These are phyloP conservation scores for Blastobotrys muscicola DNA, from an alignment of 805 yeast species.

Conservation along the genomic window DNA sequence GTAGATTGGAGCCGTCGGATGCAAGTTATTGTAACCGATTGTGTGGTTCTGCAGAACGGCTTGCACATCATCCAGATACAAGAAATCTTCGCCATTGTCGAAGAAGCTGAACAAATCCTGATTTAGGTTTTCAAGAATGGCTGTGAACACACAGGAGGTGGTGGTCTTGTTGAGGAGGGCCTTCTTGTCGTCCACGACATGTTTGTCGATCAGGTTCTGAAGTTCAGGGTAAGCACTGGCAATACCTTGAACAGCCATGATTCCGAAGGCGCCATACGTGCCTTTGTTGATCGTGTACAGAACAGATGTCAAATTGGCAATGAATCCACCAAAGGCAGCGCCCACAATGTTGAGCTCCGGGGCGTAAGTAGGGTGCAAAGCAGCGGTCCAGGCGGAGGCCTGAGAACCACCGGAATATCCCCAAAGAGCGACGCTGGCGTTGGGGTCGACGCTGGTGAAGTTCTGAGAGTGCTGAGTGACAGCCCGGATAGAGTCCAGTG, in stretches of 20 bases:
- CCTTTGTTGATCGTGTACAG: constrained; percentile 11
- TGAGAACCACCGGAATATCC: constrained; percentile 63
- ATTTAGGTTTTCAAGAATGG: constrained; percentile 7
- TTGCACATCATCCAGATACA: constrained; percentile 6
- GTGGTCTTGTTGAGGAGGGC: constrained; percentile 3
- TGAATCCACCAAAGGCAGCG: constrained; percentile 19
- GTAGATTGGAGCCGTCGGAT: constrained; percentile 15
- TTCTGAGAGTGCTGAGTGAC: constrained; percentile 9
- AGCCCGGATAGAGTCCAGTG: constrained; percentile 21
- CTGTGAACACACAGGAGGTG: constrained; percentile 12
- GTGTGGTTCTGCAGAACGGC: constrained; percentile 12
- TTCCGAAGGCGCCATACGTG: constrained; percentile 16
- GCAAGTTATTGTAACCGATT: constrained; percentile 6
- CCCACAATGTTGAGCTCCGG: constrained; percentile 19
- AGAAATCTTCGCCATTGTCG: constrained; percentile 5
- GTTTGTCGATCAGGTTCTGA: constrained; percentile 2
- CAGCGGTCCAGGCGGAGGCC: constrained; percentile 43
- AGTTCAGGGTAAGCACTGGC: constrained; percentile 16
- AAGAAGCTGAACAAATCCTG: background rate
- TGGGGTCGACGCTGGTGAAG: constrained; percentile 27
- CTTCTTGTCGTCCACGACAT: constrained; percentile 5
- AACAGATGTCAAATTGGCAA: constrained; percentile 16
- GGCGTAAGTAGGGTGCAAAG: constrained; percentile 15
- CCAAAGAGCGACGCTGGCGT: constrained; percentile 63
- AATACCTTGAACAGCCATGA: constrained; percentile 17